Base-by-base conservation (phyloP, 345 rosid genomes). In the Noccaea caerulescens region DNA sequence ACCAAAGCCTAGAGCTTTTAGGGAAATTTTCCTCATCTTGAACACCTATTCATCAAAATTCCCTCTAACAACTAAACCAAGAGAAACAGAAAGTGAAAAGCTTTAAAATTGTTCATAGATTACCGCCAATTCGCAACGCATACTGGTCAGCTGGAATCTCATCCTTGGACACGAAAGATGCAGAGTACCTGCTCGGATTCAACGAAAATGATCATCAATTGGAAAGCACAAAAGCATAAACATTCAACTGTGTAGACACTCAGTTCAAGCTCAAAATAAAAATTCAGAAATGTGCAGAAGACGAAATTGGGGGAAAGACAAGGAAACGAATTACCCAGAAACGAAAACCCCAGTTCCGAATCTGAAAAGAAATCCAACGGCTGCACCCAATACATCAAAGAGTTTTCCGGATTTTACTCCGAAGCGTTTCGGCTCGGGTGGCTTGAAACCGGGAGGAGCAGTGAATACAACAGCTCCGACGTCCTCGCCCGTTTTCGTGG, bases 261-360 rank as follows among this genome's bases (percentile, higher is more conserved):
- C 61, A 14, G 13, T 8, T 41, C 49, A 11, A 41, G 10, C 46
- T 39, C 64, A 58, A 38, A 12, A 20, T 20, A 23, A 23, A 10
- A 7, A 8, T 4, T 54, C 38, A 54, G 10, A 32, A 12, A 11
- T 7, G n/a, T 14, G 1, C 18, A n/a, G 7, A 36, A 16, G 18
- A 1, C 5, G 6, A 36, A 8, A 41, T 12, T 7, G 11, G 10
- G 41, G 32, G 25, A 54, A 14, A 41, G 25, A n/a, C 14, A 46
- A 16, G 3, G 3, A 38, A 14, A 7, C 7, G 6, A 47, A 8
- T 44, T 81, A 91, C 97, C 97, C 97, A 53, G 88, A 81, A 80
- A 78, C 87, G 68, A 91, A 89, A 76, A 82, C 83, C 6, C 96
- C 97, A 49, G 97, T 87, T 10, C 90, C 98, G 27, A 84, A 77